Conservation (phyloP, 2,329 filamentous ascomycete genomes). For the Talaromyces rugulosus region DNA sequence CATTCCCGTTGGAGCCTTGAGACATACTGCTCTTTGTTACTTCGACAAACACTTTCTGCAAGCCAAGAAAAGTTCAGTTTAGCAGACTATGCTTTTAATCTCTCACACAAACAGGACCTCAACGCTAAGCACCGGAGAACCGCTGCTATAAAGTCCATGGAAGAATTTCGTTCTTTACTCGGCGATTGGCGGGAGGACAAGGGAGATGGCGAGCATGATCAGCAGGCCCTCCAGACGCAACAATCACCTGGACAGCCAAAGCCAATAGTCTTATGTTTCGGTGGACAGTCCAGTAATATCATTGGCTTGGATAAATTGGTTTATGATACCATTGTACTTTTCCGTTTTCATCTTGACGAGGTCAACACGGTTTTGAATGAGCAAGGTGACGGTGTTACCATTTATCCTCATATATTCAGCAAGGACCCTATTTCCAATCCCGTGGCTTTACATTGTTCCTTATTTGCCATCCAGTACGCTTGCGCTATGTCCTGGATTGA, state of each 20-base stretch:
- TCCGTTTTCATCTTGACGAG: slow-evolving; percentile 30
- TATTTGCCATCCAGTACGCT: slow-evolving; percentile 37
- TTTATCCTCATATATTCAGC: slow-evolving; percentile 30
- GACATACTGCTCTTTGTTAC: too few species aligned
- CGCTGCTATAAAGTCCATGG: too few species aligned
- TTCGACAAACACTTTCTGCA: too few species aligned
- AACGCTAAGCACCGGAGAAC: too few species aligned
- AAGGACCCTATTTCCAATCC: slow-evolving; percentile 16
- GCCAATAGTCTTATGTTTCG: slow-evolving; percentile 35
- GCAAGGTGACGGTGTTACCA: slow-evolving; percentile 23
- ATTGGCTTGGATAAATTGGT: slow-evolving; percentile 23
- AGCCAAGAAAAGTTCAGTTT: too few species aligned
- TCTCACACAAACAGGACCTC: too few species aligned
- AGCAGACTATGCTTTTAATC: too few species aligned
- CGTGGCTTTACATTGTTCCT: slow-evolving; percentile 29
- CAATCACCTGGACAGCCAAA: neutral
- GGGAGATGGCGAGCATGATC: neutral
- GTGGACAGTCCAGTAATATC: slow-evolving; percentile 31
- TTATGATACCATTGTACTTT: slow-evolving; percentile 23
- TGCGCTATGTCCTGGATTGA: slow-evolving; percentile 36
- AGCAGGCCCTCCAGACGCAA: neutral
- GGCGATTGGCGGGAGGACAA: neutral
- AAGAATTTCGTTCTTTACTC: too few species aligned
- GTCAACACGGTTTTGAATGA: slow-evolving; percentile 24
- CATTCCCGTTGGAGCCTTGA: too few species aligned